phyloP scores from a whole-genome alignment of 164 flowering plant genomes.

The Cinnamomum micranthum region DNA sequence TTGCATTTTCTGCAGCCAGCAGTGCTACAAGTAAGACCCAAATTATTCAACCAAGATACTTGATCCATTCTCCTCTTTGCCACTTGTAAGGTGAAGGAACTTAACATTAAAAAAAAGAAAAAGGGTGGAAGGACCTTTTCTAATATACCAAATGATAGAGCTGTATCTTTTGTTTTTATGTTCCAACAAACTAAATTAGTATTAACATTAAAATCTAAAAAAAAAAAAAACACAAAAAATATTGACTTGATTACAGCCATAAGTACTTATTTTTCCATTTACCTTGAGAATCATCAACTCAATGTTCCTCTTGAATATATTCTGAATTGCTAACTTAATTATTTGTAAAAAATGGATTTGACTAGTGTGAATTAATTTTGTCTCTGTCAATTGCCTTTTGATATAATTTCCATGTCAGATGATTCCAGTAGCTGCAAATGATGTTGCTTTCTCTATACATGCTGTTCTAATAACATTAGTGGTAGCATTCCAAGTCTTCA shows the following conservation, averaged over 20 bases:
- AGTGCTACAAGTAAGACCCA: too few relatives aligned
- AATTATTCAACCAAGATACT: too few relatives aligned
- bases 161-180: too few relatives aligned
- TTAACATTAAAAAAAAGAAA: too few relatives aligned
- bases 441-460: conserved; percentile 86
- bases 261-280: not conserved
- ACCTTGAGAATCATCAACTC: not conserved
- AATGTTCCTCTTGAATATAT: too few relatives aligned
- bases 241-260: not conserved
- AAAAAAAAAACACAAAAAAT: too few relatives aligned
- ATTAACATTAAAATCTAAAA: too few relatives aligned
- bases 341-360: not conserved
- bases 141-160: too few relatives aligned
- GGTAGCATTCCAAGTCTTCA: conserved; percentile 62
- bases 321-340: not conserved
- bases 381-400: not conserved
- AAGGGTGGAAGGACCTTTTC: too few relatives aligned
- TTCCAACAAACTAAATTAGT: too few relatives aligned
- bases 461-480: conserved; percentile 65
- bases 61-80: too few relatives aligned
- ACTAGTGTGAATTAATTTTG: not conserved
- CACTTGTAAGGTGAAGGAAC: too few relatives aligned
- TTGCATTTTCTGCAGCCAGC: not conserved
- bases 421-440: conserved; percentile 95
- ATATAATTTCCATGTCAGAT: conserved; percentile 45